phyloP scores from a whole-genome alignment of 1,284 basidiomycete genomes.

The Xerocomus minutiporus region DNA sequence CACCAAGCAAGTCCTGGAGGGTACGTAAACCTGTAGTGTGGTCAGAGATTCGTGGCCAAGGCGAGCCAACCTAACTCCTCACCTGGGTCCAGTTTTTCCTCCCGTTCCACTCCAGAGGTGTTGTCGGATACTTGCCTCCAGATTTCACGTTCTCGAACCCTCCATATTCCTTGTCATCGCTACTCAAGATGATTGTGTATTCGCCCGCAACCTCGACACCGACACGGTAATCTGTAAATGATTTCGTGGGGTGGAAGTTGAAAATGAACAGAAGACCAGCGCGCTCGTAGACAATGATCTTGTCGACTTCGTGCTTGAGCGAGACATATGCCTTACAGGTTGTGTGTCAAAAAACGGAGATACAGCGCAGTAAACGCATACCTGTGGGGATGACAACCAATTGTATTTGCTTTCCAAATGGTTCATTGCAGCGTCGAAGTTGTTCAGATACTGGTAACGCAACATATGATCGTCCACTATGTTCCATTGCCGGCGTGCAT shows the following conservation, averaged over 20 bases:
- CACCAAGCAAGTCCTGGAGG: conserved; percentile 70
- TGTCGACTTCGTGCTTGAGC: conserved; percentile 89
- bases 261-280: conserved; percentile 92
- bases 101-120: conserved; percentile 86
- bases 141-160: conserved; percentile 81
- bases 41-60: conserved; percentile 6
- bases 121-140: conserved; percentile 72
- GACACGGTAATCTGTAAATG: conserved; percentile 90
- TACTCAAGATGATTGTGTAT: conserved; percentile 78
- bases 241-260: conserved; percentile 90
- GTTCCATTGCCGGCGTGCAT: conserved; percentile 95
- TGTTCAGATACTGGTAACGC: conserved; percentile 90
- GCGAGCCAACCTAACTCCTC: conserved; percentile 15
- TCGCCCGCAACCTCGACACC: conserved; percentile 86
- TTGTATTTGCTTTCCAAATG: conserved; percentile 70
- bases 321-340: conserved; percentile 75
- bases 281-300: conserved; percentile 90
- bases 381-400: conserved; percentile 85
- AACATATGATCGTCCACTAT: conserved; percentile 82
- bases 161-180: conserved; percentile 84
- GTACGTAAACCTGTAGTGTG: conserved; percentile 68
- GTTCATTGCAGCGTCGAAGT: conserved; percentile 96
- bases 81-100: conserved; percentile 88
- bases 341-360: conserved; percentile 10
- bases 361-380: conserved; percentile 25